Percentiles rank a stretch among this genome's conserved stretches.
Evolutionary conservation across 768 basidiomycete species (phyloP).

Genomic region (Suillus weaverae): DNA sequence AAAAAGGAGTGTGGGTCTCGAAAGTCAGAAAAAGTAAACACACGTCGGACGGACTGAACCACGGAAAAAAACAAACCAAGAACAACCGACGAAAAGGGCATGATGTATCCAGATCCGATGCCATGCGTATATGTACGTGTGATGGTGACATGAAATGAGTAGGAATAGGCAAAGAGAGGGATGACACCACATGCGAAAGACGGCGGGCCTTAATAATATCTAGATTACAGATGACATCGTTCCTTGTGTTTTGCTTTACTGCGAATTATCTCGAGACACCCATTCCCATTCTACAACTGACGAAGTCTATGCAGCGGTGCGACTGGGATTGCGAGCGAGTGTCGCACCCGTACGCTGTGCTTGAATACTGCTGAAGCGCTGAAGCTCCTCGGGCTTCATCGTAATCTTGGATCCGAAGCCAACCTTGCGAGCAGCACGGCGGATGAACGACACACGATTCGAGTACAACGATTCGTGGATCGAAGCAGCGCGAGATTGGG

Average conservation of each 20-base stretch:
- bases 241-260: background rate
- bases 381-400: conserved; percentile 83
- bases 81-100: conserved; percentile 4
- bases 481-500: conserved; percentile 85
- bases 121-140: conserved; percentile 13
- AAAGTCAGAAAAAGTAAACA: conserved; percentile 1
- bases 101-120: conserved; percentile 11
- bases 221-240: conserved; percentile 14
- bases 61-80: conserved; percentile 6
- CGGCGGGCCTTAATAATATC: conserved; percentile 14
- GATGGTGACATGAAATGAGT: conserved; percentile 5
- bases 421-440: conserved; percentile 83
- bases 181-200: conserved; percentile 14
- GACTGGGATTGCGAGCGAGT: conserved; percentile 74
- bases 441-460: conserved; percentile 93
- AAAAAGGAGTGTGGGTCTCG: conserved; percentile 10
- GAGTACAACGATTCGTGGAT: conserved; percentile 92
- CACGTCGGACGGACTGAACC: conserved; percentile 1
- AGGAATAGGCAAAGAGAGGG: conserved; percentile 11
- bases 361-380: conserved; percentile 85
- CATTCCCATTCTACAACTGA: background rate
- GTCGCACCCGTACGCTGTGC: conserved; percentile 75
- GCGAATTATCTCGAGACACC: background rate
- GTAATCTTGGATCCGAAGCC: conserved; percentile 81
- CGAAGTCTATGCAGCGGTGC: conserved; percentile 47